Percentiles rank a stretch among this genome's conserved stretches.
Conservation (phyloP, 192 early-diverging fungal genomes). For the Linnemannia schmuckeri region DNA sequence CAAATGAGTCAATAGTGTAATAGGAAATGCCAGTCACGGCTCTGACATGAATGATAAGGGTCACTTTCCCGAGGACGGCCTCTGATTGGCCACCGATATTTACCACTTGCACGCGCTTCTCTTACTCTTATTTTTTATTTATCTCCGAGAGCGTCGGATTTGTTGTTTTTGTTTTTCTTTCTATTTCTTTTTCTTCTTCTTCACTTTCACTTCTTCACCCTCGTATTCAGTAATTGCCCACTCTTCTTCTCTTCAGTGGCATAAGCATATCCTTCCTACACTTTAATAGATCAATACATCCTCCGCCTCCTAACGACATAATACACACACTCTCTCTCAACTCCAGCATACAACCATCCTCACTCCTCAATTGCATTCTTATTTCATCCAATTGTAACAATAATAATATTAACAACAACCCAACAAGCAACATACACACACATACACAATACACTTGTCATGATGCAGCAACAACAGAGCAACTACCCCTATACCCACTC, state of each 20-base stretch:
- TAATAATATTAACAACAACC: background rate
- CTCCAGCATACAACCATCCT: background rate
- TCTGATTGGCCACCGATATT: background rate
- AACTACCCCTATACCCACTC: constrained; percentile 37
- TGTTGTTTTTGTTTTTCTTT: constrained; percentile 4
- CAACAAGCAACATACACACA: background rate
- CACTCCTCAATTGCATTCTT: constrained; percentile 3
- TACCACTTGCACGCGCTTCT: background rate
- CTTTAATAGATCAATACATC: background rate
- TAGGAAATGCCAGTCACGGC: background rate
- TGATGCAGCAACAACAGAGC: constrained; percentile 44
- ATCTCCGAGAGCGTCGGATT: constrained; percentile 2
- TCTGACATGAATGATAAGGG: background rate
- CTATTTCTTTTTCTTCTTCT: background rate
- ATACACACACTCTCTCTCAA: background rate
- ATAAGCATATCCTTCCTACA: background rate
- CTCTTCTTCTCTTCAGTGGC: background rate
- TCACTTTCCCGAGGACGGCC: background rate
- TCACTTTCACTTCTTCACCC: constrained; percentile 8
- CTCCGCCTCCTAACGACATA: background rate
- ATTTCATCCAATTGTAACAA: background rate
- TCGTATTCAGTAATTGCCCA: background rate
- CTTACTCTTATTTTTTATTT: background rate
- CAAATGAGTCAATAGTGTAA: constrained; percentile 9
- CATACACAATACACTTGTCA: constrained; percentile 12